Conservation (phyloP, 768 basidiomycete species). For the Tulasnella sp. region DNA sequence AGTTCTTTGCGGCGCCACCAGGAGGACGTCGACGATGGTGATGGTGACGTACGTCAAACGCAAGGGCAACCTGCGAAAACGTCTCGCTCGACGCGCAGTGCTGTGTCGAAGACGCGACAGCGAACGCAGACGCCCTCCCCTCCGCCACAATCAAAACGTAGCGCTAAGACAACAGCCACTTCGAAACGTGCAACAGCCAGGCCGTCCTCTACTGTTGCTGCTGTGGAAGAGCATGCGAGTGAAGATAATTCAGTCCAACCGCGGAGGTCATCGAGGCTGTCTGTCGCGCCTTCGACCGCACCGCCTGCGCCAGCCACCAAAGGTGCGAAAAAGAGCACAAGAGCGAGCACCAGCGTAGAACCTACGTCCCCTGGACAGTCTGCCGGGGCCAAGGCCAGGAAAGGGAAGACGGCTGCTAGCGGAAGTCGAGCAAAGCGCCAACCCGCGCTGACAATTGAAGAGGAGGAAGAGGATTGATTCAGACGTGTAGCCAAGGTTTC, state of each 20-base stretch:
- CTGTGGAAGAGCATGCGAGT: not conserved
- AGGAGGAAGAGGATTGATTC: not conserved
- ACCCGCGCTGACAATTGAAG: too few species aligned
- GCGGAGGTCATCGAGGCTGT: constrained; percentile 10
- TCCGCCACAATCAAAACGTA: not conserved
- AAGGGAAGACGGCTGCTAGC: too few species aligned
- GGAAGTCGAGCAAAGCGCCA: too few species aligned
- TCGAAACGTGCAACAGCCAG: not conserved
- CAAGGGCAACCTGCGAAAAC: too few species aligned
- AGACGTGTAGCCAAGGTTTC: too few species aligned
- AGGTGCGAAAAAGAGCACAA: too few species aligned
- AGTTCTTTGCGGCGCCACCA: not conserved
- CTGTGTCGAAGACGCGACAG: not conserved
- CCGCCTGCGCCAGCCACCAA: not conserved
- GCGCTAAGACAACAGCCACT: not conserved
- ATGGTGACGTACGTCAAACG: too few species aligned
- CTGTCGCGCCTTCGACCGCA: not conserved
- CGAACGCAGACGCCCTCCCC: not conserved
- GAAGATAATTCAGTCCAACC: not conserved
- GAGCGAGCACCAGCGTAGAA: too few species aligned
- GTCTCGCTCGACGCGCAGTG: not conserved
- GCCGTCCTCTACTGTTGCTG: not conserved
- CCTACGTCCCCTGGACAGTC: too few species aligned
- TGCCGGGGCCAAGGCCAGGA: too few species aligned
- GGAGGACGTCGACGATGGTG: too few species aligned